Base-by-base conservation (phyloP, 1,284 basidiomycete species). In the Cutaneotrichosporon curvatum region DNA sequence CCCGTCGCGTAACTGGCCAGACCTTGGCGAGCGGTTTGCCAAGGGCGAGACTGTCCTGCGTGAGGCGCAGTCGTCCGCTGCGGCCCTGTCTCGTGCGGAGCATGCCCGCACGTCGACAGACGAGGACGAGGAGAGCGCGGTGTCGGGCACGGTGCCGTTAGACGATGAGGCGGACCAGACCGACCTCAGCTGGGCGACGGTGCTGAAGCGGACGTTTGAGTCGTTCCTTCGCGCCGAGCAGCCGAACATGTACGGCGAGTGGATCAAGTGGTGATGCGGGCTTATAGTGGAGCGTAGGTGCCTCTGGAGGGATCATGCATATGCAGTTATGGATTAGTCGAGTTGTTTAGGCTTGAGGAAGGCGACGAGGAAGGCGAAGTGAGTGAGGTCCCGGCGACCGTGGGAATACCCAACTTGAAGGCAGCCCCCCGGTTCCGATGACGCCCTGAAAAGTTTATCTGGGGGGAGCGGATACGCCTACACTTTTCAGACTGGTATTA, bases 201-300 rank as follows among this genome's bases (percentile, higher is more conserved):
- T 92, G 28, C 68, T 94, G 53, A 95, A 95, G 74, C 77, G 90
- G 61, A 90, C 87, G 37, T 94, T 92, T 62, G 90, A 95, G 73
- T 78, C 81, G 23, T 94, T 86, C 69, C 64, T 94, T 47, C 79
- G 90, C 37, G 86, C 84, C 16, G 90, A 94, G 72, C 73, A 78
- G 53, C 87, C 89, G 14, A 92, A 90, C 68, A 85, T 90, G 84
- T 94, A 91, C 61, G 88, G 87, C 44, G 87, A 91, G 70, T 88
- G 83, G 72, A 56, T 75, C 40, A 54, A 66, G 40, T 74, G 74
- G 73, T 56, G 25, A 12, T 28, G 25, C 25, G 12, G 25, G 25
- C 8, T 7, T 28, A 28, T 7, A 12, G 25, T 28, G 12, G 25
- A 12, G 25, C 7, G 7, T 28, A 28, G 25, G 25, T n/a, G n/a